Conservation (phyloP, 202 grass and related monocot genomes). For the Dendrocalamus latiflorus region DNA sequence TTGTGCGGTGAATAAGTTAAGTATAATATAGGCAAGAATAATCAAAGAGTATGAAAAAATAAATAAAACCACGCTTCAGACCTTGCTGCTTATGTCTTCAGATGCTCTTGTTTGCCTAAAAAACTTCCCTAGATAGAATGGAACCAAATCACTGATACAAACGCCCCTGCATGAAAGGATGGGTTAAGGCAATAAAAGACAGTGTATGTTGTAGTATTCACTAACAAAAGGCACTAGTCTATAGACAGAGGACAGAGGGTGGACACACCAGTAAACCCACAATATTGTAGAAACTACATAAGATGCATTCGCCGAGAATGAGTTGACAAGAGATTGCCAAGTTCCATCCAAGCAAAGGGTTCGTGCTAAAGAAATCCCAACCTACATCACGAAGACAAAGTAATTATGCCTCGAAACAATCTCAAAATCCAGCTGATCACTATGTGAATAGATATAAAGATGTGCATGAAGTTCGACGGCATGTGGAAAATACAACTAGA, state of each 20-base stretch:
- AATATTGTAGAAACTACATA: conserved; percentile 75
- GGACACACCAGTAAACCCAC: conserved; percentile 87
- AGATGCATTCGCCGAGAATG: conserved; percentile 64
- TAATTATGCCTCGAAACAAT: neutral
- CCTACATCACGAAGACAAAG: conserved; percentile 42
- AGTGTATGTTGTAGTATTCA: neutral
- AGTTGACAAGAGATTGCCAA: conserved; percentile 63
- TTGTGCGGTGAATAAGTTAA: neutral
- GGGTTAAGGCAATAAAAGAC: neutral
- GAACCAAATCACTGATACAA: conserved; percentile 87
- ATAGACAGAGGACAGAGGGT: neutral
- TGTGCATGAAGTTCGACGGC: neutral
- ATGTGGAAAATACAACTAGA: conserved; percentile 1
- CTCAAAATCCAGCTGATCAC: neutral
- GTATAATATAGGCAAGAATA: neutral
- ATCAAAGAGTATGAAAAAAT: neutral
- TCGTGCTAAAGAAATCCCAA: conserved; percentile 79
- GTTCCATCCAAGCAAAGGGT: conserved; percentile 73
- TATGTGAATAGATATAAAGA: neutral
- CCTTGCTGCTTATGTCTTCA: conserved; percentile 65
- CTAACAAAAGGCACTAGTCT: neutral
- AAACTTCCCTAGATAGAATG: conserved; percentile 74
- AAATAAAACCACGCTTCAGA: conserved; percentile 27
- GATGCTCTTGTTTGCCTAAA: conserved; percentile 75
- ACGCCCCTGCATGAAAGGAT: conserved; percentile 60